These are phyloP conservation scores for Alnus glutinosa DNA, from an alignment of 306 rosid species.

Conservation along the genomic window DNA sequence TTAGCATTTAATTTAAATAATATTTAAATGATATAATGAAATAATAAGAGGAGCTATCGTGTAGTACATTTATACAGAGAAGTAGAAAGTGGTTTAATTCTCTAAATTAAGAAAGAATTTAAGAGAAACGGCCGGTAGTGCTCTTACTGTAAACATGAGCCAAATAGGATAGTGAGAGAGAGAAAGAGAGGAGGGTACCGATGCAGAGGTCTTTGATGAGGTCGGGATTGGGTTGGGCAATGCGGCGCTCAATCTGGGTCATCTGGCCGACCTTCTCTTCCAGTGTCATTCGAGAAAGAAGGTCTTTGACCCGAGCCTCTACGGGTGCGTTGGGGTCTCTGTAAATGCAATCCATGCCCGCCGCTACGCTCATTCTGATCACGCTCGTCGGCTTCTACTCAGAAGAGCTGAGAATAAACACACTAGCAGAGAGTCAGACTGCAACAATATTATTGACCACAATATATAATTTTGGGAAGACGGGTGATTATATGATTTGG, in stretches of 20 bases:
- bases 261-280: conserved; percentile 51
- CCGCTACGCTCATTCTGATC: conserved; percentile 12
- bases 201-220: conserved; percentile 37
- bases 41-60: too few relatives aligned
- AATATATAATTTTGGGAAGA: too few relatives aligned
- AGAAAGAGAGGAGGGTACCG: conserved; percentile 22
- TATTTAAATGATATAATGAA: too few relatives aligned
- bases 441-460: too few relatives aligned
- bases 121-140: too few relatives aligned
- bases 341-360: conserved; percentile 29
- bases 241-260: conserved; percentile 54
- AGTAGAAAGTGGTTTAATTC: too few relatives aligned
- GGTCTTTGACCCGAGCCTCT: conserved; percentile 51
- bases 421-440: too few relatives aligned
- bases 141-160: neutral
- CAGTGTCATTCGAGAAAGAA: conserved; percentile 52
- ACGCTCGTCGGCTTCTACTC: neutral
- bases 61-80: too few relatives aligned
- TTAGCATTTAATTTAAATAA: too few relatives aligned
- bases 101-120: too few relatives aligned
- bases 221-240: conserved; percentile 23
- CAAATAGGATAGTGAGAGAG: too few relatives aligned
- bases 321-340: conserved; percentile 35
- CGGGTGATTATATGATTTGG: too few relatives aligned
- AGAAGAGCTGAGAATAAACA: neutral